Conservation (phyloP, 202 grass and related monocot species). For the Saccharum hybrid region DNA sequence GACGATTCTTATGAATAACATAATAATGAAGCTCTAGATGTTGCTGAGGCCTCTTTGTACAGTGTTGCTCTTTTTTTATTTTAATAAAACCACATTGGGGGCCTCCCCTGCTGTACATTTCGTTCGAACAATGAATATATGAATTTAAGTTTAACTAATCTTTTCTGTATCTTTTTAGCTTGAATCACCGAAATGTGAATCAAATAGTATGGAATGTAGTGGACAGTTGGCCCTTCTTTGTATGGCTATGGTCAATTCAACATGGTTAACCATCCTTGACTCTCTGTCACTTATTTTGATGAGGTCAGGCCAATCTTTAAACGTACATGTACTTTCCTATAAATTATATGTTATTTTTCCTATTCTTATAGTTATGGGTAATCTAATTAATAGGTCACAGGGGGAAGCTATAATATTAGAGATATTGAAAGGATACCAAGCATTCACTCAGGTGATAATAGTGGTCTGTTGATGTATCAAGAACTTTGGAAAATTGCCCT, state of each 20-base stretch:
- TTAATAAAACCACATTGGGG: not conserved
- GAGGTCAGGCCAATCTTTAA: constrained; percentile 62
- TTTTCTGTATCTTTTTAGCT: constrained; percentile 64
- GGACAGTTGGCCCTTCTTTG: constrained; percentile 80
- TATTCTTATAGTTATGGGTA: constrained; percentile 43
- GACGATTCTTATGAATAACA: constrained; percentile 21
- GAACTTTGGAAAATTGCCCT: constrained; percentile 26
- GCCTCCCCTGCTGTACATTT: not conserved
- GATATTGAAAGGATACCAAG: constrained; percentile 99
- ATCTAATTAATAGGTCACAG: constrained; percentile 78
- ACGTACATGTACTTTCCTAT: constrained; percentile 31
- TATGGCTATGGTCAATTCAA: constrained; percentile 86
- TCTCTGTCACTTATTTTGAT: constrained; percentile 94
- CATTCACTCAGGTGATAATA: constrained; percentile 86
- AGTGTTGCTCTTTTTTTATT: not conserved
- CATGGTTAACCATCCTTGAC: constrained; percentile 98
- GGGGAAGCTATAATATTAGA: constrained; percentile 99
- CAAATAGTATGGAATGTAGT: constrained; percentile 60
- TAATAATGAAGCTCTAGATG: not conserved
- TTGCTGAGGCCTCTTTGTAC: not conserved
- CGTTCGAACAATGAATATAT: not conserved
- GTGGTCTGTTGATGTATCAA: constrained; percentile 28
- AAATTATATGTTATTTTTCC: constrained; percentile 41
- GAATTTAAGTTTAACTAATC: constrained; percentile 1
- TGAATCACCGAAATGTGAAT: constrained; percentile 89